These are phyloP conservation scores for Rhynchospora pubera DNA, from an alignment of 176 grass and related monocot genomes.

Conservation along the genomic window DNA sequence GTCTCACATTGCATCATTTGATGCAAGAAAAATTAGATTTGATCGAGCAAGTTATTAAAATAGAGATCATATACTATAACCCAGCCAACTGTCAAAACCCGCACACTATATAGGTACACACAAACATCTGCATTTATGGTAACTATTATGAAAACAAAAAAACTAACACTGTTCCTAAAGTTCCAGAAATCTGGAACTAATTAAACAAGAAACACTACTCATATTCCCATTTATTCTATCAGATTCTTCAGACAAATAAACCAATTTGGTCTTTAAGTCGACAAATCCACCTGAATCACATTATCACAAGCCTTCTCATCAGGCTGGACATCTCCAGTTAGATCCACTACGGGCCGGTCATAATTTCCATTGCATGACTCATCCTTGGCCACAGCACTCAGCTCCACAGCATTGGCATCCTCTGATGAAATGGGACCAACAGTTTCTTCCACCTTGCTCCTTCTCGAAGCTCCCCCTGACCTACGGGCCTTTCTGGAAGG, in stretches of 20 bases:
- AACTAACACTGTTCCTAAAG: constrained; percentile 4
- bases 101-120: constrained; percentile 18
- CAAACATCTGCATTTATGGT: constrained; percentile 22
- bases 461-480: constrained; percentile 19
- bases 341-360: not conserved
- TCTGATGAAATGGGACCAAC: not conserved
- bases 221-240: constrained; percentile 13
- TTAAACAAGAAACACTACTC: not conserved
- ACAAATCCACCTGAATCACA: not conserved
- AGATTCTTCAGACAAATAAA: constrained; percentile 20
- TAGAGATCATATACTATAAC: constrained; percentile 10
- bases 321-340: not conserved
- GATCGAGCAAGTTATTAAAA: not conserved
- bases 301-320: not conserved
- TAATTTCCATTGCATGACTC: not conserved
- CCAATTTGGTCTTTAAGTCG: constrained; percentile 4
- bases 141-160: constrained; percentile 6
- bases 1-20: not conserved
- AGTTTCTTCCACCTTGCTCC: not conserved
- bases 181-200: constrained; percentile 17
- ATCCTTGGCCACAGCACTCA: not conserved
- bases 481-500: constrained; percentile 35
- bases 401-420: not conserved
- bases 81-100: constrained; percentile 15
- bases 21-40: not conserved